Base-by-base conservation (phyloP, 208 protist species). In the Wallacemonas sp. region DNA sequence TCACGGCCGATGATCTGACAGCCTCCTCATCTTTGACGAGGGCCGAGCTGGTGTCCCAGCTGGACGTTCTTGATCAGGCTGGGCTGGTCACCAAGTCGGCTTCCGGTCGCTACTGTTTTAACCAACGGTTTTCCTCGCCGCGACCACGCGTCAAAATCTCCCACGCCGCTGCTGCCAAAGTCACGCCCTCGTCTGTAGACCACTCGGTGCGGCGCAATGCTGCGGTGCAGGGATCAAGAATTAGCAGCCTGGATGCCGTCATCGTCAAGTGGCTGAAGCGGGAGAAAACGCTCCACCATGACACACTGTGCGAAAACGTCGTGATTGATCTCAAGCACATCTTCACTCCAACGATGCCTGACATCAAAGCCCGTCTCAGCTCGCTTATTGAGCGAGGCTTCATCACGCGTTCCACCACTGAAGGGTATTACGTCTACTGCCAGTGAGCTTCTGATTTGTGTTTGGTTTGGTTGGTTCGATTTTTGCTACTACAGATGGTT, bases 211-310 rank as follows among this genome's bases (percentile, higher is more conserved):
- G 30, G 4, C 52, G 32, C 32, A 21, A 24, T 9, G 52, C 14
- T 33, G 52, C 29, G 1, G 48, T 72, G 41, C 73, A 85, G 12
- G 65, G 61, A 14, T 58, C 70, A 29, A 61, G 70, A 49, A 75
- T 72, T 9, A 72, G 74, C 36, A 81, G 71, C 58, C 46, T 92
- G 23, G 84, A 95, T 49, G 74, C 81, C n/a, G 80, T 52, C 19
- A 83, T 93, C 62, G 72, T 92, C 1, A 83, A 83, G 33, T 57
- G 86, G 17, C 68, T 95, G 44, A 95, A 95, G 44, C 70, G 58
- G 17, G 60, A 79, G n/a, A 80, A 78, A 38, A 78, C 56, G n/a
- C 54, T 88, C 29, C 70, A 74, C 19, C 81, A 90, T 63, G 56
- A 76, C 19, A 65, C 66, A 55, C 65, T 95, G n/a, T 92, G 76